Base-by-base conservation (phyloP, 139 green algal genomes). In the Eudorina sp. region DNA sequence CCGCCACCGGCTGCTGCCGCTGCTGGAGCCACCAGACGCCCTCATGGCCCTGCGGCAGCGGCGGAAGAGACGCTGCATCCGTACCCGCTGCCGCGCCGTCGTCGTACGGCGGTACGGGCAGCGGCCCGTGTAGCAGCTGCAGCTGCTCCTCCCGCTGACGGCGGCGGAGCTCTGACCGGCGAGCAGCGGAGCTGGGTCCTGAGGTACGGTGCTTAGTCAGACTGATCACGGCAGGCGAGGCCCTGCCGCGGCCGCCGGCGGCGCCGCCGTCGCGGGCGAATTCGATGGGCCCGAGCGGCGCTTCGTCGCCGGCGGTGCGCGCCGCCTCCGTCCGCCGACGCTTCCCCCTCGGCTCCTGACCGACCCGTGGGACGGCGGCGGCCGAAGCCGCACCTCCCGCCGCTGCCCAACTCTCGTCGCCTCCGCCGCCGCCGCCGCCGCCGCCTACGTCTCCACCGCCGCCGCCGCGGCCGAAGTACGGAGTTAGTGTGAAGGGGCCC, bases 381-480 rank as follows among this genome's bases (percentile, higher is more conserved):
- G 4, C 38, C 8, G 69, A n/a, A 13, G 38, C 69, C 69, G 69
- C 69, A 38, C 7, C 62, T 5, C 13, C 34, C 31, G 34, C 11
- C 66, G 66, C 66, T 45, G n/a, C n/a, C n/a, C n/a, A n/a, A n/a
- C n/a, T n/a, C n/a, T 74, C 66, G 64, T 21, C 64, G n/a, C 64
- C 16, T 31, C 62, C 62, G 62, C 62, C 29, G 62, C 62, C 62
- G 62, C 62, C n/a, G 4, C 62, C 68, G 68, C 68, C 68, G 68
- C 68, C 68, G 36, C 6, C 38, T 36, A 7, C 21, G 62, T 41
- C 8, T 41, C 8, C 55, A n/a, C 5, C 55, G 31, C 29, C 27
- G 66, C 31, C 27, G 66, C 66, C n/a, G n/a, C n/a, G n/a, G n/a
- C n/a, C n/a, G n/a, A n/a, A n/a, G n/a, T n/a, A n/a, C n/a, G n/a